A percentile compares a stretch with the other conserved stretches of the same genome.
These are phyloP conservation scores for Clonostachys sp. DNA, from an alignment of 2,329 filamentous ascomycete species.

Conservation along the genomic window DNA sequence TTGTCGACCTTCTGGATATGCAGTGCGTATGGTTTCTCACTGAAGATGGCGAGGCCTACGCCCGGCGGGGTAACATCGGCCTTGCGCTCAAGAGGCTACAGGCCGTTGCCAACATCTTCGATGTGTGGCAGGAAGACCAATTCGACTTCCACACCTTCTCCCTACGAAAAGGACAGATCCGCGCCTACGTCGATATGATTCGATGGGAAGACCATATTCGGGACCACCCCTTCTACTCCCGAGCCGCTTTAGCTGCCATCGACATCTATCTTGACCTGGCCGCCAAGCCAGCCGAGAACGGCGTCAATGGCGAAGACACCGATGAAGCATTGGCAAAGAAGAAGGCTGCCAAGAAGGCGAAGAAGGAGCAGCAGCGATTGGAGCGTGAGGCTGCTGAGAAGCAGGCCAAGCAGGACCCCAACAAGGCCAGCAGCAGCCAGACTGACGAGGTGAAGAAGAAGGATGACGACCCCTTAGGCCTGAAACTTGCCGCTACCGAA, in stretches of 20 bases:
- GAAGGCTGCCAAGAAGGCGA: slow-evolving; percentile 86
- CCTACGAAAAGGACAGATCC: slow-evolving; percentile 90
- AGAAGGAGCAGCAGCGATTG: slow-evolving; percentile 61
- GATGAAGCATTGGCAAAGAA: slow-evolving; percentile 68
- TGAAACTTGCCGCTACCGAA: slow-evolving; percentile 73
- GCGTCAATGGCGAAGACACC: slow-evolving; percentile 49
- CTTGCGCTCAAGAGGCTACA: slow-evolving; percentile 92
- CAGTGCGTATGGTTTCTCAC: slow-evolving; percentile 97
- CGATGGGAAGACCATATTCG: slow-evolving; percentile 90
- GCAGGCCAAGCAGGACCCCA: slow-evolving; percentile 75
- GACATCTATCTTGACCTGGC: slow-evolving; percentile 74
- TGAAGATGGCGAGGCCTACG: slow-evolving; percentile 88
- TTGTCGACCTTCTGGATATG: slow-evolving; percentile 94
- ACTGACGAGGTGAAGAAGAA: slow-evolving; percentile 74
- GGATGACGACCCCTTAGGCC: slow-evolving; percentile 82
- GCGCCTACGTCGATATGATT: slow-evolving; percentile 94
- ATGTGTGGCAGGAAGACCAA: slow-evolving; percentile 96
- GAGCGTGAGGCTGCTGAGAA: slow-evolving; percentile 78
- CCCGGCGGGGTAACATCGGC: slow-evolving; percentile 75
- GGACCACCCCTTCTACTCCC: slow-evolving; percentile 88
- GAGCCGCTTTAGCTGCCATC: slow-evolving; percentile 77
- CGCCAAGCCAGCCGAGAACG: slow-evolving; percentile 64
- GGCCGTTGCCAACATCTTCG: slow-evolving; percentile 85
- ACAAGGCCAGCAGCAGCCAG: slow-evolving; percentile 64
- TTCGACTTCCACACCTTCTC: slow-evolving; percentile 99